Base-by-base conservation (phyloP, 768 basidiomycete genomes). In the Guyanaporus albipodus region DNA sequence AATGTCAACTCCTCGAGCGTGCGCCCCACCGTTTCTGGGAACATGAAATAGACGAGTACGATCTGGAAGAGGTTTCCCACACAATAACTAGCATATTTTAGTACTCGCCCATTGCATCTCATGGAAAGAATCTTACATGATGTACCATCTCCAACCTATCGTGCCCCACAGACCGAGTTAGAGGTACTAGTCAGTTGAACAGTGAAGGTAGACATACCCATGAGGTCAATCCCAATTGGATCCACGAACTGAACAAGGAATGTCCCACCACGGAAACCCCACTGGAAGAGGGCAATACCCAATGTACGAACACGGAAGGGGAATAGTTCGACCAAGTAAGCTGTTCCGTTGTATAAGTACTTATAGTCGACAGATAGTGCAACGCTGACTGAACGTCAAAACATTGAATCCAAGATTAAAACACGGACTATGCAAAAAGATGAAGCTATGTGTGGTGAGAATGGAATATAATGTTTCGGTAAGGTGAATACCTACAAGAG, bases 311-410 rank as follows among this genome's bases (percentile, higher is more conserved):
- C 72, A 48, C 79, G 75, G 64, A 71, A 84, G 0, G 83, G 82
- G 70, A 84, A 83, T 26, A 85, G 58, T 55, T 84, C 83, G n/a
- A 83, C 80, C 49, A 83, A 62, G 71, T 71, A 84, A 4, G 81
- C 80, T 80, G 53, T 27, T 32, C 15, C 0, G 31, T 32, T 10
- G 4, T 22, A 8, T 29, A 7, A 22, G 15, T n/a, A n/a, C n/a
- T n/a, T n/a, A n/a, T n/a, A n/a, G n/a, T n/a, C n/a, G n/a, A n/a
- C n/a, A 1, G n/a, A 28, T 8, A 15, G 22, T 11, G 1, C 3
- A 10, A 31, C 14, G 26, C 53, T 54, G 10, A 42, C 53, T 37
- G 17, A 19, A 46, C 0, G 19, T 39, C 33, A 53, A n/a, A 7
- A 43, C 39, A n/a, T 9, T 38, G 50, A 41, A 52, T 17, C 35